phyloP scores from a whole-genome alignment of 768 basidiomycete species.

The Boletus reticuloceps region DNA sequence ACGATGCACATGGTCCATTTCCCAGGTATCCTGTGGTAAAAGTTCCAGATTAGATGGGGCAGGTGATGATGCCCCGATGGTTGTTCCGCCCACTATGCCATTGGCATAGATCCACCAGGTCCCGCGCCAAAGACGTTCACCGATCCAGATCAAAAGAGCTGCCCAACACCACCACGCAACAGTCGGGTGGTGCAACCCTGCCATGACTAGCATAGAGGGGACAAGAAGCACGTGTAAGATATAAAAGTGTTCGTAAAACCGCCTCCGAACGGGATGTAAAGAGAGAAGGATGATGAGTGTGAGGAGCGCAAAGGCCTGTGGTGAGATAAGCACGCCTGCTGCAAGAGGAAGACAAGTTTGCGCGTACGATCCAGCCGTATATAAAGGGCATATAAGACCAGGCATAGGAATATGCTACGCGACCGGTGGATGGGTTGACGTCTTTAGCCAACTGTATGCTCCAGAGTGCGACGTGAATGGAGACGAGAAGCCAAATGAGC shows the following conservation, averaged over 20 bases:
- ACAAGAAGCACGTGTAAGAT: slow-evolving; percentile 60
- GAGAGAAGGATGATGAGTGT: slow-evolving; percentile 54
- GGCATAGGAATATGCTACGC: slow-evolving; percentile 46
- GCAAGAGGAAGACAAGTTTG: slow-evolving; percentile 5
- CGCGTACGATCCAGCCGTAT: slow-evolving; percentile 55
- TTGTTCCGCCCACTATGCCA: slow-evolving; percentile 39
- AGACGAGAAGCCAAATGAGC: slow-evolving; percentile 61
- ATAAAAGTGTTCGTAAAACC: slow-evolving; percentile 66
- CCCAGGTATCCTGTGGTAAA: slow-evolving; percentile 18
- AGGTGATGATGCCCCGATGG: not conserved
- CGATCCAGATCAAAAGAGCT: slow-evolving; percentile 59
- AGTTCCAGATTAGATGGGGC: not conserved
- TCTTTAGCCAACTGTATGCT: slow-evolving; percentile 62
- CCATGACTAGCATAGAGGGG: slow-evolving; percentile 55
- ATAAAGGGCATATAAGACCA: slow-evolving; percentile 62
- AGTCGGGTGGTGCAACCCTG: slow-evolving; percentile 66
- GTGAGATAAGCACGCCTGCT: not conserved
- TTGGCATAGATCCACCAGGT: slow-evolving; percentile 60
- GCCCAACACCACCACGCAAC: slow-evolving; percentile 68
- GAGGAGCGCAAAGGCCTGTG: slow-evolving; percentile 54
- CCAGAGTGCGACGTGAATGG: slow-evolving; percentile 66
- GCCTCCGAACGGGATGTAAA: slow-evolving; percentile 46
- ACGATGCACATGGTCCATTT: slow-evolving; percentile 21
- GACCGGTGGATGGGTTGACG: slow-evolving; percentile 39
- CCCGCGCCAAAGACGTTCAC: slow-evolving; percentile 58